Conservation (phyloP, 2,329 filamentous ascomycete species). For the Leptographium lundbergii region DNA sequence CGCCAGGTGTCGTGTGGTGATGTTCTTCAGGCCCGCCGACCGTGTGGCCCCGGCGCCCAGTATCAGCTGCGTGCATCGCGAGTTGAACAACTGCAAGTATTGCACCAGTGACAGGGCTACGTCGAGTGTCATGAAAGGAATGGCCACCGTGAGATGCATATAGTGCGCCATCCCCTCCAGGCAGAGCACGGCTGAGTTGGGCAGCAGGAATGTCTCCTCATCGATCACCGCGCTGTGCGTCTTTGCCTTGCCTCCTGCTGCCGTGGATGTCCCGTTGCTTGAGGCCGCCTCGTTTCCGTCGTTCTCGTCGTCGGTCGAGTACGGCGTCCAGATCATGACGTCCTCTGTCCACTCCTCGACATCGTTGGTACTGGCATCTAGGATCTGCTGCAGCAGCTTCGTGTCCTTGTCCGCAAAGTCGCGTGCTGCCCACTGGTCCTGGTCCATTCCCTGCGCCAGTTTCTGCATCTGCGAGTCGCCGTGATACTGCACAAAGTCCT, state of each 20-base stretch:
- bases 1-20: conserved; percentile 89
- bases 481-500: conserved; percentile 61
- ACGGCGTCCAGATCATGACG: conserved; percentile 43
- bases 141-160: conserved; percentile 67
- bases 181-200: conserved; percentile 69
- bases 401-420: conserved; percentile 57
- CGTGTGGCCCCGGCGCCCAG: conserved; percentile 84
- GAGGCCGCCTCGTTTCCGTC: background rate
- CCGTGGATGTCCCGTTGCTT: conserved; percentile 1
- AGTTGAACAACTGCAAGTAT: conserved; percentile 89
- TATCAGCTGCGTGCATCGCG: conserved; percentile 88
- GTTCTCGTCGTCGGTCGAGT: conserved; percentile 14
- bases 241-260: conserved; percentile 43
- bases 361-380: conserved; percentile 60
- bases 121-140: conserved; percentile 80
- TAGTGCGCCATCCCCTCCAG: conserved; percentile 73
- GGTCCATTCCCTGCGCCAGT: conserved; percentile 65
- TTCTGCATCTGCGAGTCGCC: conserved; percentile 62
- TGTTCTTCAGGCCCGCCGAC: conserved; percentile 85
- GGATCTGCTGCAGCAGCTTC: conserved; percentile 47
- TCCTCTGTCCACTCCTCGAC: conserved; percentile 52
- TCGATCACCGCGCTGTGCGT: conserved; percentile 66
- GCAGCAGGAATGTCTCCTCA: conserved; percentile 72
- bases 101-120: conserved; percentile 69
- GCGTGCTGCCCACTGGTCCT: conserved; percentile 65